phyloP scores from a whole-genome alignment of 805 yeast genomes.

The Candida hispaniensis region DNA sequence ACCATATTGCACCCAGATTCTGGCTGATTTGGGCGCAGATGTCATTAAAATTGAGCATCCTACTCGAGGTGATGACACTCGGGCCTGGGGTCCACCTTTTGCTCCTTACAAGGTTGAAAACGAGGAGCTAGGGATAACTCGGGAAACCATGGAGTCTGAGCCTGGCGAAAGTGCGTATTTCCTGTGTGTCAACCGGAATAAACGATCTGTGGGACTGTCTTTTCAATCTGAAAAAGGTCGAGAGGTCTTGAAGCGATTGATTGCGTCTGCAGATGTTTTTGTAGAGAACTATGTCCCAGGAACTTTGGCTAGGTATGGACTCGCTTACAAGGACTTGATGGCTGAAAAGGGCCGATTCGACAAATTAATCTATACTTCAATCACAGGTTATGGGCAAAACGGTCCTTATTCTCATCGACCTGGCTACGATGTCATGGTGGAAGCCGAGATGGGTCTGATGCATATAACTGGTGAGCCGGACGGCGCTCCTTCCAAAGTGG shows the following conservation, averaged over 20 bases:
- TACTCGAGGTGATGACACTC: constrained; percentile 34
- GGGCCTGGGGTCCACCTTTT: constrained; percentile 38
- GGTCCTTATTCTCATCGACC: constrained; percentile 33
- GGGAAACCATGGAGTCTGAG: constrained; percentile 12
- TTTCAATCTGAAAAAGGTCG: constrained; percentile 30
- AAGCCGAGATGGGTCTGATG: constrained; percentile 37
- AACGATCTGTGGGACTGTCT: constrained; percentile 31
- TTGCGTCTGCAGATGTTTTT: constrained; percentile 29
- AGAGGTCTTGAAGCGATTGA: constrained; percentile 26
- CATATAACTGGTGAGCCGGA: constrained; percentile 35
- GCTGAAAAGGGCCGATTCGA: constrained; percentile 21
- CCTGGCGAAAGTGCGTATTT: constrained; percentile 34
- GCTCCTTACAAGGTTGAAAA: constrained; percentile 20
- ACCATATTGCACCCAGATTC: constrained; percentile 33
- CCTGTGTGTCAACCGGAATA: constrained; percentile 32
- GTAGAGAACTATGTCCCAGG: constrained; percentile 35
- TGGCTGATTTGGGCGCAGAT: constrained; percentile 37
- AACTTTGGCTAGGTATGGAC: constrained; percentile 29
- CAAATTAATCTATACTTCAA: constrained; percentile 31
- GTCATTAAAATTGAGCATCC: constrained; percentile 35
- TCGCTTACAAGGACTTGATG: constrained; percentile 27
- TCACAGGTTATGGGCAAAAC: constrained; percentile 36
- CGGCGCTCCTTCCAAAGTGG: constrained; percentile 35
- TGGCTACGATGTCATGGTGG: constrained; percentile 38
- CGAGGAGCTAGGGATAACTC: not conserved